phyloP scores from a whole-genome alignment of 1,284 basidiomycete genomes.

The Ustilago shanxiensis region DNA sequence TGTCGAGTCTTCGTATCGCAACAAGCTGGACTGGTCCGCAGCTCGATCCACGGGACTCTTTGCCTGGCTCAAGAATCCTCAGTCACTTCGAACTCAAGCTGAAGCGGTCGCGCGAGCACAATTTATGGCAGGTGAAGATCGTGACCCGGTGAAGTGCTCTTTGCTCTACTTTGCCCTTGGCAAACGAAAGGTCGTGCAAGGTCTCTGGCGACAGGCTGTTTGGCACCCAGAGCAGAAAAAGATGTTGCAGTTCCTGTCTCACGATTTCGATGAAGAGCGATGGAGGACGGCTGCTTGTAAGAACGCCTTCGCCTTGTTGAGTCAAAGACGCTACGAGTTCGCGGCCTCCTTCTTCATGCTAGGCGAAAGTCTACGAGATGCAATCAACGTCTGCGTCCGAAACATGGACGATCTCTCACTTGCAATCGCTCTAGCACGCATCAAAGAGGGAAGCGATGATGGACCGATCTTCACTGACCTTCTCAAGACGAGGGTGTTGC shows the following conservation, averaged over 20 bases:
- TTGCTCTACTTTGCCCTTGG: conserved; percentile 94
- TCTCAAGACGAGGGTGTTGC: conserved; percentile 81
- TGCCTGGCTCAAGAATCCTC: conserved; percentile 79
- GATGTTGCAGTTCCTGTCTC: conserved; percentile 92
- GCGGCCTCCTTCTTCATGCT: conserved; percentile 97
- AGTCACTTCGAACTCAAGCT: conserved; percentile 79
- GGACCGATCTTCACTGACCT: conserved; percentile 83
- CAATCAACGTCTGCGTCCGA: conserved; percentile 88
- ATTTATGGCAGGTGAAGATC: conserved; percentile 77
- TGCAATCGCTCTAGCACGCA: conserved; percentile 85
- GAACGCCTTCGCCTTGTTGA: conserved; percentile 92
- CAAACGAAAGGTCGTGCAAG: conserved; percentile 90
- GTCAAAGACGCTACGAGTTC: conserved; percentile 73
- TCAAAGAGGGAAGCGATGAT: conserved; percentile 81
- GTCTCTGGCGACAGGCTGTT: conserved; percentile 92
- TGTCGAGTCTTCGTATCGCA: conserved; percentile 79
- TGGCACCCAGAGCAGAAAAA: conserved; percentile 90
- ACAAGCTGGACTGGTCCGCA: conserved; percentile 88
- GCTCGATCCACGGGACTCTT: conserved; percentile 87
- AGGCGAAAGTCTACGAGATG: conserved; percentile 87
- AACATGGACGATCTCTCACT: conserved; percentile 91
- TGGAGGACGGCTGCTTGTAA: conserved; percentile 95
- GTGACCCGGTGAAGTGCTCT: conserved; percentile 89
- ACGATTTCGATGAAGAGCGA: conserved; percentile 86
- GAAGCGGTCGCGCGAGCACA: conserved; percentile 93